Base-by-base conservation (phyloP, 441 rosid genomes). In the Populus hybrid region DNA sequence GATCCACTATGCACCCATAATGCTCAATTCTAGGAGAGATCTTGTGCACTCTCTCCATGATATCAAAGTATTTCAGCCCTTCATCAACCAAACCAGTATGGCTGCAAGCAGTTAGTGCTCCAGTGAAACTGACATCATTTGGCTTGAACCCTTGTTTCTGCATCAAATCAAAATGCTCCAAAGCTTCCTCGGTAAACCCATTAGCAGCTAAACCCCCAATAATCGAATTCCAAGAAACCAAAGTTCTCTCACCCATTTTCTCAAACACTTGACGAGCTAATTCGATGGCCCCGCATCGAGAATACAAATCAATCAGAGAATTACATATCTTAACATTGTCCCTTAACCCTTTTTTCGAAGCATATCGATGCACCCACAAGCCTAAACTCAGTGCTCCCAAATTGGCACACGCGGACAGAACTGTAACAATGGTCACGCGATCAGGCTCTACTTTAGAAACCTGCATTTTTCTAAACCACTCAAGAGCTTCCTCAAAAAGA, bases 1-100 rank as follows among this genome's bases (percentile, higher is more conserved):
- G 89, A 89, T 93, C 95, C 12, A 94, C 97, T 66, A 94, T 74
- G 89, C 98, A 94, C 14, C 96, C 96, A 9, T 89, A 94, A 73
- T 94, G 98, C 80, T 91, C 94, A 67, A 94, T 89, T 57, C 91
- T 78, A 2, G 97, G 94, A 26, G 82, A 70, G 73, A 91, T 85
- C 65, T 78, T 74, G 79, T 85, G 82, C 70, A 84, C 86, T 57
- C 79, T 80, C 79, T 78, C 86, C 96, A 94, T 89, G 68, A 69
- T 57, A 20, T 86, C 80, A 77, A 94, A 90, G 78, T 85, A 89
- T 35, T 26, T 71, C 46, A 88, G 82, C 76, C 94, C 96, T 73
- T 88, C 84, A 18, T 88, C 90, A 18, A 91, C 89, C 70, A 92
- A 74, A 77, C 97, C 94, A 34, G 90, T 90, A 84, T 91, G 94